Evolutionary conservation across 163 green algal species (phyloP).

Genomic region (Prototheca cutis): DNA sequence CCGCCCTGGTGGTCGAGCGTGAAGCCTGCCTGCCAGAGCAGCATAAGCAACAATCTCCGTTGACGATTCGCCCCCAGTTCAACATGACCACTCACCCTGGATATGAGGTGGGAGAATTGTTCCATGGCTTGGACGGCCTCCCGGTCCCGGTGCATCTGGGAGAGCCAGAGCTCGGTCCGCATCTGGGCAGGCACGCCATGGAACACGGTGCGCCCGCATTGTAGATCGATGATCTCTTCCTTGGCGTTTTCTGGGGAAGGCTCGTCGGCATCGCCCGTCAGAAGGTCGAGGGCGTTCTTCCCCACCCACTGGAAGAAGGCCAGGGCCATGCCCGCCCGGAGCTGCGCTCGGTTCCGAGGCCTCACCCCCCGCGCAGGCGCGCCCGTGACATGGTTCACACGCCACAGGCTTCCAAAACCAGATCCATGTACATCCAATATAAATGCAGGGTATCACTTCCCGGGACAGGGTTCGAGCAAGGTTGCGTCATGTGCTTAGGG

Average conservation of each 20-base stretch:
- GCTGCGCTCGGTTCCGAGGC: no score
- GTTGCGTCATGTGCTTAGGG: no score
- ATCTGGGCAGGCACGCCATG: slow-evolving; percentile 22
- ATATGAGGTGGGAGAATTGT: not conserved
- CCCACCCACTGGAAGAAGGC: slow-evolving; percentile 3
- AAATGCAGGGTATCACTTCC: no score
- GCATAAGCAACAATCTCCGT: no score
- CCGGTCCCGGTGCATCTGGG: slow-evolving; percentile 22
- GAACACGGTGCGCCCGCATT: slow-evolving; percentile 22
- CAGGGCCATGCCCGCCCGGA: not conserved
- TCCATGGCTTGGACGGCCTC: not conserved
- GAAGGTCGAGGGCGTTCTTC: not conserved
- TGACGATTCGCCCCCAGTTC: no score
- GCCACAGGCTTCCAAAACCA: not conserved
- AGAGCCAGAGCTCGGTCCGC: slow-evolving; percentile 31
- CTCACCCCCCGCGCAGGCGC: no score
- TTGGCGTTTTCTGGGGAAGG: not conserved
- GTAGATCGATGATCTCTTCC: slow-evolving; percentile 10
- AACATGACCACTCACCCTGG: no score
- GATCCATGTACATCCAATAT: no score
- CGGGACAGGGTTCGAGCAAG: not conserved
- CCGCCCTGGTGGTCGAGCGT: no score
- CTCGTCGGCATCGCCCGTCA: not conserved
- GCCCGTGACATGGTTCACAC: no score
- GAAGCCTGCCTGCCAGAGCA: no score